phyloP scores from a whole-genome alignment of 495 filamentous ascomycete species.

The Talaromyces adpressus region DNA sequence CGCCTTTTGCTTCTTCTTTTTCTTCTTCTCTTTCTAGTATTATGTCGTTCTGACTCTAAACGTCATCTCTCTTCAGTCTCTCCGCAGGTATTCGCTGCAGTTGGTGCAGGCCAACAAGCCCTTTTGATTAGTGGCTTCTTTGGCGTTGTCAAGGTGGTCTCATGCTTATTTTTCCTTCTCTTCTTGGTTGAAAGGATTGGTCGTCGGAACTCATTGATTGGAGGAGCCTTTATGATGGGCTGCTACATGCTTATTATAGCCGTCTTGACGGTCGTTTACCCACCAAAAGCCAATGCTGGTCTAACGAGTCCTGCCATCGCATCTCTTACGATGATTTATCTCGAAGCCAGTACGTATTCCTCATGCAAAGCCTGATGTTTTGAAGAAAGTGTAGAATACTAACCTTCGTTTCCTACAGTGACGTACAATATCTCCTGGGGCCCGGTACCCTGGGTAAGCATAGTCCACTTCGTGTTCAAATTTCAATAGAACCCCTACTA shows the following conservation, averaged over 20 bases:
- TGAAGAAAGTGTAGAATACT: conserved; percentile 2
- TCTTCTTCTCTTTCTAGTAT: no score
- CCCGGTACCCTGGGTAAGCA: conserved; percentile 44
- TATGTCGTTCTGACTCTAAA: conserved; percentile 13
- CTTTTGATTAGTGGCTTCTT: conserved; percentile 43
- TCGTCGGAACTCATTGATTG: conserved; percentile 45
- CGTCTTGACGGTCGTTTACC: conserved; percentile 31
- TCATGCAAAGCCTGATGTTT: conserved; percentile 23
- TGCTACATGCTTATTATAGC: conserved; percentile 43
- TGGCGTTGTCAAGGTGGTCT: conserved; percentile 41
- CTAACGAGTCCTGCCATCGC: conserved; percentile 33
- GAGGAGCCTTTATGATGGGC: conserved; percentile 41
- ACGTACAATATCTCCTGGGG: conserved; percentile 46
- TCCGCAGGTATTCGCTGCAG: conserved; percentile 41
- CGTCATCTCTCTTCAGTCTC: conserved; percentile 12
- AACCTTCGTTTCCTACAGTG: conserved; percentile 24
- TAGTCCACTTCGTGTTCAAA: conserved; percentile 22
- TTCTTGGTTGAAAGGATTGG: conserved; percentile 50
- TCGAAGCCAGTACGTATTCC: conserved; percentile 29
- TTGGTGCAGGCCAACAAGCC: conserved; percentile 31
- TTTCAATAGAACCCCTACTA: neutral
- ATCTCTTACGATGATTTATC: conserved; percentile 42
- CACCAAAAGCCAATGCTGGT: conserved; percentile 17
- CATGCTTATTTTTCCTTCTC: conserved; percentile 35
- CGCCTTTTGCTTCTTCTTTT: no score